These are phyloP conservation scores for Rauvolfia tetraphylla DNA, from an alignment of 257 asterid genomes.

Conservation along the genomic window DNA sequence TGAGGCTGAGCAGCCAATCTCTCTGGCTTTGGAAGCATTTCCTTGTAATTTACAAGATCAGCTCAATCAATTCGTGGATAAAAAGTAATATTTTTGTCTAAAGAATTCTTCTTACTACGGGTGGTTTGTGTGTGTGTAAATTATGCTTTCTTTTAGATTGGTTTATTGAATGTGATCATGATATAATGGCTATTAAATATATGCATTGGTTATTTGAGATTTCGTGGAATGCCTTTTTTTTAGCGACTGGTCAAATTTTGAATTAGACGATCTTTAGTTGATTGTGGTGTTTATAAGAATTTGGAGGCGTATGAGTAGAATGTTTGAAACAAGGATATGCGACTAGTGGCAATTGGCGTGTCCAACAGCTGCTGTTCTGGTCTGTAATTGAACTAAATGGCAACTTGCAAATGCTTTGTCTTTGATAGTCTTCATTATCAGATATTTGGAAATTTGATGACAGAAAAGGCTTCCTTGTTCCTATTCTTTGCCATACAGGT, in stretches of 20 bases:
- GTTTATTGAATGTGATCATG: background rate
- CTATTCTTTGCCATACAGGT: background rate
- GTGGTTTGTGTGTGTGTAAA: background rate
- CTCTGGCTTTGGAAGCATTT: slow-evolving; percentile 72
- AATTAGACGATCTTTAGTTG: background rate
- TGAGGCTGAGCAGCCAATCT: slow-evolving; percentile 46
- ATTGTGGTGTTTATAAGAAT: background rate
- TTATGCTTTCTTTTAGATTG: background rate
- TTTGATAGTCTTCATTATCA: background rate
- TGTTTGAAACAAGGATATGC: background rate
- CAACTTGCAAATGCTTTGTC: background rate
- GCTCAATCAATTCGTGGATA: slow-evolving; percentile 52
- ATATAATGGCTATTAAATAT: background rate
- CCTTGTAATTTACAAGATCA: slow-evolving; percentile 64
- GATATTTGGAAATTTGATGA: background rate
- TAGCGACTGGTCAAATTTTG: background rate
- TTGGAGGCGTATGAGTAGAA: background rate
- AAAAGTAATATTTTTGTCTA: slow-evolving; percentile 35
- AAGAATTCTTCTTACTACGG: background rate
- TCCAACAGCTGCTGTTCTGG: background rate
- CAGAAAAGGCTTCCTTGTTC: background rate
- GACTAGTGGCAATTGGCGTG: background rate
- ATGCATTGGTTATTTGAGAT: background rate
- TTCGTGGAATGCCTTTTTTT: background rate
- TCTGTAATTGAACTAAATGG: background rate